phyloP scores from a whole-genome alignment of 2,329 filamentous ascomycete species.

The Claviceps humidiphila region DNA sequence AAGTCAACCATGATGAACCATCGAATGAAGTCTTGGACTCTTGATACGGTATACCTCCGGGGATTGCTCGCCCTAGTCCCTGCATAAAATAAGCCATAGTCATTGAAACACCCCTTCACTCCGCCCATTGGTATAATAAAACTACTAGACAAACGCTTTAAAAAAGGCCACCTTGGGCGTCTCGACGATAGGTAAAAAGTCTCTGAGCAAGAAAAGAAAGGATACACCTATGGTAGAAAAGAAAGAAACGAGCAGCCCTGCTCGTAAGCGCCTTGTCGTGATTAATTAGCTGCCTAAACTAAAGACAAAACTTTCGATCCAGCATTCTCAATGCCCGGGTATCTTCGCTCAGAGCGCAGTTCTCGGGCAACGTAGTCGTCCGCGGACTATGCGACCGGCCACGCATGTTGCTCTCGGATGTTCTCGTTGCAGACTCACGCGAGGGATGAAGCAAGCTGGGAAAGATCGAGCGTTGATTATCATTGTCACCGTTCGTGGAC shows the following conservation, averaged over 20 bases:
- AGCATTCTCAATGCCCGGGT: constrained; percentile 51
- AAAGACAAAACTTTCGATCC: constrained; percentile 39
- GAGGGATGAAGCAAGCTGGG: constrained; percentile 39
- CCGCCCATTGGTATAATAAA: no score
- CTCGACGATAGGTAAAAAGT: no score
- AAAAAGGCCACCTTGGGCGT: no score
- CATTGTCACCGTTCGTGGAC: constrained; percentile 9
- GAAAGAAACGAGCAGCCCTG: background rate
- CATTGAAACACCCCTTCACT: no score
- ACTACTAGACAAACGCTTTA: no score
- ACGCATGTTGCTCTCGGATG: constrained; percentile 27
- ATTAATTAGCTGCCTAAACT: background rate
- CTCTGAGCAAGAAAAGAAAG: no score
- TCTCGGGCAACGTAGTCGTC: constrained; percentile 15
- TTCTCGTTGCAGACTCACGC: constrained; percentile 33
- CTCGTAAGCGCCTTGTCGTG: background rate
- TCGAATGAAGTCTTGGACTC: no score
- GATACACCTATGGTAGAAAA: background rate
- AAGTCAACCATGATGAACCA: no score
- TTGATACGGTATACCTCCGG: background rate
- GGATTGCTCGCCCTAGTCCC: background rate
- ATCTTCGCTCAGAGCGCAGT: constrained; percentile 45
- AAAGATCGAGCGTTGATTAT: constrained; percentile 29
- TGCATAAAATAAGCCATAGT: background rate
- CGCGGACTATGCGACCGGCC: constrained; percentile 26